Base-by-base conservation (phyloP, 805 yeast species). In the Candida pseudofarinosa region DNA sequence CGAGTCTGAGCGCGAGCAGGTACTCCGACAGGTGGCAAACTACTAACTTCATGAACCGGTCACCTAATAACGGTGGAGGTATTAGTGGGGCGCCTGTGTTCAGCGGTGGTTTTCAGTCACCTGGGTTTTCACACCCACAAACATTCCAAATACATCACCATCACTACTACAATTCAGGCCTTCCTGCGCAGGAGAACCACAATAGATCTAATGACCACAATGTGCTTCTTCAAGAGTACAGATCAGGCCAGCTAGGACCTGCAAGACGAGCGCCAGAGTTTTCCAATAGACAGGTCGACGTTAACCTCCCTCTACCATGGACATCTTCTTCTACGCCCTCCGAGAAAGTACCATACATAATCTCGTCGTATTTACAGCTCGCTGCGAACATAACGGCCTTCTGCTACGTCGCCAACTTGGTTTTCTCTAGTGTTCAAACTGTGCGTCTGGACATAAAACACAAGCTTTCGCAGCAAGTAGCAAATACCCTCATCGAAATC, bases 311-410 rank as follows among this genome's bases (percentile, higher is more conserved):
- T 1, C 64, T 66, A 2, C 85, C 87, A 0, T 81, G 87, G 87
- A 74, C 77, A 4, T 43, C 66, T 4, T 53, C 60, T 4, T 75
- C 81, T 3, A 54, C 64, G 10, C 85, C 88, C 3, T 67, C 63
- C 15, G 79, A 76, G 23, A 73, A 71, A 44, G 60, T 69, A 0
- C 79, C 85, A 4, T 84, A 84, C 53, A 55, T 79, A 20, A 54
- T 82, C 7, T 72, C 83, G 7, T 78, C 89, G 12, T 81, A 83
- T 50, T 56, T 83, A 28, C 90, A 84, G 58, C 51, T 82, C 6
- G 37, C 70, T 2, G 54, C 79, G 45, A 84, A 84, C 53, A 56
- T 72, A 2, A 43, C 69, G 2, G 76, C 81, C 0, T 63, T 76
- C 1, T 45, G 67, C 6, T 74, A 74, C 37, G 72, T 72, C 0